phyloP scores from a whole-genome alignment of 768 basidiomycete genomes.

The Mycena capillaripes region DNA sequence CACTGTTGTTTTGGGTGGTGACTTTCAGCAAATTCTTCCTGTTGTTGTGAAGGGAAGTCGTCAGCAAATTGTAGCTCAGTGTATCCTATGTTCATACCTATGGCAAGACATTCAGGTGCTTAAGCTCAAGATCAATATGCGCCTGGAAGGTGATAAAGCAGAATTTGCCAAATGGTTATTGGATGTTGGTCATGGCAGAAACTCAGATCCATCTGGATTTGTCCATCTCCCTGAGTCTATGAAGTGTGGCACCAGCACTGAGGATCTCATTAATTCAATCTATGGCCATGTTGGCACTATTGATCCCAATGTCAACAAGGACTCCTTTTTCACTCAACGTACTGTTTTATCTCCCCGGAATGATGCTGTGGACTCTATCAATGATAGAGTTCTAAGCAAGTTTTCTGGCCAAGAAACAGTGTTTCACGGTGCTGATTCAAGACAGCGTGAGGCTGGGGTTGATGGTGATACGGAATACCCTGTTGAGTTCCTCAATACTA shows the following conservation, averaged over 20 bases:
- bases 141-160: neutral
- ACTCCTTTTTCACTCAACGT: conserved; percentile 49
- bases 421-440: conserved; percentile 47
- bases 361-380: conserved; percentile 42
- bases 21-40: conserved; percentile 21
- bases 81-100: conserved; percentile 4
- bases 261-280: neutral
- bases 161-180: conserved; percentile 30
- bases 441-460: conserved; percentile 37
- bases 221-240: conserved; percentile 9
- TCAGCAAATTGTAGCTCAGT: conserved; percentile 14
- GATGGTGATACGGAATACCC: conserved; percentile 39
- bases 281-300: neutral
- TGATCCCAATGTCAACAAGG: neutral
- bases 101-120: conserved; percentile 8
- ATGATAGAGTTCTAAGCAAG: conserved; percentile 33
- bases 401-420: conserved; percentile 40
- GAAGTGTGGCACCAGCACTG: neutral
- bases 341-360: conserved; percentile 47
- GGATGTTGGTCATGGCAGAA: conserved; percentile 19
- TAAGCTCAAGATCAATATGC: neutral
- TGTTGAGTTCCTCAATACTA: conserved; percentile 47
- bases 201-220: neutral
- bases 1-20: conserved; percentile 43
- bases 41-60: conserved; percentile 20